Conservation (phyloP, 768 basidiomycete species). For the Phylloporus arenicola region DNA sequence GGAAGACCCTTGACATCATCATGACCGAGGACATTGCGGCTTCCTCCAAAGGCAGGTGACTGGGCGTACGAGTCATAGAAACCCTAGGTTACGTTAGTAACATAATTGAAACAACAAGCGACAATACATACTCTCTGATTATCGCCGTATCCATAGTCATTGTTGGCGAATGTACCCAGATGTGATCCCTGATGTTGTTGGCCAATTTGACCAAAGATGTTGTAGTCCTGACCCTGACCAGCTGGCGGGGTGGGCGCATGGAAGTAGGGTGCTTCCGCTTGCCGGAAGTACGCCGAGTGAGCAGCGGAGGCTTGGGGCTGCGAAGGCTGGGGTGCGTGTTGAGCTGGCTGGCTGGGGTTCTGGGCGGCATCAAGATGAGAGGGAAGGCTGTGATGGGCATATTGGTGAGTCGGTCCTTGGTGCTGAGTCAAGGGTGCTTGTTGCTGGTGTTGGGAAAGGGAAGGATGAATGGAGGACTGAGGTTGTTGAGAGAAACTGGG, state of each 20-base stretch:
- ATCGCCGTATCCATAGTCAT: slow-evolving; percentile 67
- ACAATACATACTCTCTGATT: slow-evolving; percentile 51
- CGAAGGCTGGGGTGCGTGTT: slow-evolving; percentile 36
- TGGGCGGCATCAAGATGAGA: slow-evolving; percentile 63
- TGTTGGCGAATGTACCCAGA: slow-evolving; percentile 49
- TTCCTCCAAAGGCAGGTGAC: slow-evolving; percentile 55
- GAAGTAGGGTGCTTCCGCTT: slow-evolving; percentile 67
- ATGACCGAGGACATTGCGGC: slow-evolving; percentile 58
- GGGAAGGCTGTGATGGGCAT: slow-evolving; percentile 57
- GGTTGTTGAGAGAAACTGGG: slow-evolving; percentile 27
- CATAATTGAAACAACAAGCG: neutral
- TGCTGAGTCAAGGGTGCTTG: slow-evolving; percentile 31
- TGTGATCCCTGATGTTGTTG: slow-evolving; percentile 51
- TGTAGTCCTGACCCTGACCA: slow-evolving; percentile 54
- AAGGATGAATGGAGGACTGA: slow-evolving; percentile 27
- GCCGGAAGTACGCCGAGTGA: slow-evolving; percentile 64
- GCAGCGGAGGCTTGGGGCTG: slow-evolving; percentile 50
- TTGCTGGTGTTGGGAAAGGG: slow-evolving; percentile 30
- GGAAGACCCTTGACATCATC: slow-evolving; percentile 74
- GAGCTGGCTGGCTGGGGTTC: slow-evolving; percentile 35
- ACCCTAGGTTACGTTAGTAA: slow-evolving; percentile 39
- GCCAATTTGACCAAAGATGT: slow-evolving; percentile 59
- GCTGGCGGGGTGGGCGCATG: slow-evolving; percentile 75
- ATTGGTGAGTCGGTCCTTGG: slow-evolving; percentile 40
- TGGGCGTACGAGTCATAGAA: slow-evolving; percentile 76